Evolutionary conservation across 1,139 yeast genomes (phyloP).

Genomic region (Wickerhamomyces sp.): DNA sequence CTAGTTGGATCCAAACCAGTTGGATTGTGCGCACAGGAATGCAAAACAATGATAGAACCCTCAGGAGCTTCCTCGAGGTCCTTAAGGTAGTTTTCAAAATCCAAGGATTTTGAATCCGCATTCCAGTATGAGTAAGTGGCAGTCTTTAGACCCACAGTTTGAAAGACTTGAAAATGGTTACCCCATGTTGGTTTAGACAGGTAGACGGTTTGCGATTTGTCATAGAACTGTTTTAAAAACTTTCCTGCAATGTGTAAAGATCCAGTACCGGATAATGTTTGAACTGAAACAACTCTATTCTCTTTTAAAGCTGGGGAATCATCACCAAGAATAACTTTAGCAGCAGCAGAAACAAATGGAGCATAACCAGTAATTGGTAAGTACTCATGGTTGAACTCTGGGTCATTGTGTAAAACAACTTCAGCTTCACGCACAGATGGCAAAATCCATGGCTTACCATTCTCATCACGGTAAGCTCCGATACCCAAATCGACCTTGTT

Average conservation of each 20-base stretch:
- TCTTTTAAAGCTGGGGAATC: constrained; percentile 51
- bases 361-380: constrained; percentile 77
- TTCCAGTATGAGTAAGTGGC: constrained; percentile 81
- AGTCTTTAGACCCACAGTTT: constrained; percentile 57
- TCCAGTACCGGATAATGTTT: constrained; percentile 93
- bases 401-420: constrained; percentile 43
- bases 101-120: constrained; percentile 54
- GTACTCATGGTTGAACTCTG: constrained; percentile 85
- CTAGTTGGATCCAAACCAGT: constrained; percentile 92
- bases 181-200: constrained; percentile 95
- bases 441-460: constrained; percentile 90
- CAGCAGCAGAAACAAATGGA: constrained; percentile 65
- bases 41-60: constrained; percentile 79
- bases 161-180: constrained; percentile 81
- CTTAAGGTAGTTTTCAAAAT: constrained; percentile 60
- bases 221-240: constrained; percentile 52
- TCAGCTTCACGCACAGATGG: constrained; percentile 82
- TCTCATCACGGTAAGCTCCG: constrained; percentile 93
- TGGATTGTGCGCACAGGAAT: constrained; percentile 97
- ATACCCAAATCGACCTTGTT: constrained; percentile 82
- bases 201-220: constrained; percentile 48
- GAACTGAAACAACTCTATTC: constrained; percentile 64
- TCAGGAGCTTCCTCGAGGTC: constrained; percentile 67
- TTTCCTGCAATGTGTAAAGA: constrained; percentile 86
- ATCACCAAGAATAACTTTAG: constrained; percentile 73